phyloP scores from a whole-genome alignment of 139 green algal genomes.

The Chlamydomonas schloesseri region DNA sequence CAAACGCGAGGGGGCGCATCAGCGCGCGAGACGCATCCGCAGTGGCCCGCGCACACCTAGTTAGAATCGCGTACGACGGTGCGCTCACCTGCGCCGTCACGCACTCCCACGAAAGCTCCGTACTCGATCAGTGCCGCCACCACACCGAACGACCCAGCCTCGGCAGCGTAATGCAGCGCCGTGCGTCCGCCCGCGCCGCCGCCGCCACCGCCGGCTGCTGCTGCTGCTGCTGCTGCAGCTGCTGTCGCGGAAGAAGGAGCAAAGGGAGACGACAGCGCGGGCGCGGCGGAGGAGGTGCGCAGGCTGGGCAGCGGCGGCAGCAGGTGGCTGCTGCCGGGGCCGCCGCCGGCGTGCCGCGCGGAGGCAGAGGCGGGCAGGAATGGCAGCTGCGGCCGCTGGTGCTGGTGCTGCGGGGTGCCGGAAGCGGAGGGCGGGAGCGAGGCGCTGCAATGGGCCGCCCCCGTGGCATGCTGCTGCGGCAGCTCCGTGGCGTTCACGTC shows the following conservation, averaged over 20 bases:
- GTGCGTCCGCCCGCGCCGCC: constrained; percentile 7
- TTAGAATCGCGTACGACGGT: too few species aligned
- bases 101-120: constrained; percentile 30
- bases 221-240: too few species aligned
- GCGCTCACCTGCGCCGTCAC: constrained; percentile 20
- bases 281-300: background rate
- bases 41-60: too few species aligned
- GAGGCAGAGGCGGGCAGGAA: background rate
- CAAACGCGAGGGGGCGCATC: too few species aligned
- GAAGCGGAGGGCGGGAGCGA: background rate
- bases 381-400: background rate
- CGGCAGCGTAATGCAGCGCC: constrained; percentile 17
- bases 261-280: too few species aligned
- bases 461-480: background rate
- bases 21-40: too few species aligned
- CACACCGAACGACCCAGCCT: constrained; percentile 26
- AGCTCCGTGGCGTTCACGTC: constrained; percentile 30
- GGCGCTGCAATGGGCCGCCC: too few species aligned
- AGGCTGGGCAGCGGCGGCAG: background rate
- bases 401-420: background rate
- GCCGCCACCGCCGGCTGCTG: background rate
- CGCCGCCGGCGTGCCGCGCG: too few species aligned
- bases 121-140: constrained; percentile 21
- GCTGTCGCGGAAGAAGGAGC: too few species aligned
- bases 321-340: too few species aligned